Percentiles rank a stretch among this genome's conserved stretches.
Evolutionary conservation across 225 moss, liverwort and hornwort genomes (phyloP).

Genomic region (Straminergon stramineum): DNA sequence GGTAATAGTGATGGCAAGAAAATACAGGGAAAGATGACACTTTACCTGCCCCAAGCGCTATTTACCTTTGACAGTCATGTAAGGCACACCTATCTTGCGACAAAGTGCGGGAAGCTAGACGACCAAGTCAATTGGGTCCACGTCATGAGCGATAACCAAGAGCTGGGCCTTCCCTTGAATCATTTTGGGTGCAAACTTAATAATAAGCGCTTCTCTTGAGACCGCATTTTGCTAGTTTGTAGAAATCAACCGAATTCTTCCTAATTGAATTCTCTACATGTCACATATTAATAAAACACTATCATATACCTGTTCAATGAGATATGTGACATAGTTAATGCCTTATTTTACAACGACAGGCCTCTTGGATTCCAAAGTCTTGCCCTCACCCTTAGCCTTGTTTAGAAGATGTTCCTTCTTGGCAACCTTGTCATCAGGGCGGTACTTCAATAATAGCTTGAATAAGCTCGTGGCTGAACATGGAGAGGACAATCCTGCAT

Average conservation of each 20-base stretch:
- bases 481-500: not conserved
- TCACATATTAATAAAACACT: not conserved
- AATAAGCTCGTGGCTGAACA: conserved; percentile 60
- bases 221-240: not conserved
- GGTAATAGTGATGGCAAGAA: not conserved
- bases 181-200: not conserved
- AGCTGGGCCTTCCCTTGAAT: conserved; percentile 86
- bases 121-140: conserved; percentile 84
- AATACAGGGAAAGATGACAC: not conserved
- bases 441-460: conserved; percentile 82
- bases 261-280: not conserved
- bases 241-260: not conserved
- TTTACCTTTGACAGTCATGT: conserved; percentile 79
- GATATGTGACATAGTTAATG: conserved; percentile 86
- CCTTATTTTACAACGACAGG: conserved; percentile 86
- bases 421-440: conserved; percentile 84
- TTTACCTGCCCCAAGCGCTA: conserved; percentile 62
- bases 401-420: conserved; percentile 88
- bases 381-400: conserved; percentile 74
- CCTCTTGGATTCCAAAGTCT: conserved; percentile 83
- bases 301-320: conserved; percentile 69
- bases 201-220: not conserved
- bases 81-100: conserved; percentile 95
- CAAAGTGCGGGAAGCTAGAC: conserved; percentile 94
- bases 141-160: conserved; percentile 85